Evolutionary conservation across 306 rosid genomes (phyloP), one percentile per base, ranked within the genome.

Genomic region (Arachis stenosperma): DNA sequence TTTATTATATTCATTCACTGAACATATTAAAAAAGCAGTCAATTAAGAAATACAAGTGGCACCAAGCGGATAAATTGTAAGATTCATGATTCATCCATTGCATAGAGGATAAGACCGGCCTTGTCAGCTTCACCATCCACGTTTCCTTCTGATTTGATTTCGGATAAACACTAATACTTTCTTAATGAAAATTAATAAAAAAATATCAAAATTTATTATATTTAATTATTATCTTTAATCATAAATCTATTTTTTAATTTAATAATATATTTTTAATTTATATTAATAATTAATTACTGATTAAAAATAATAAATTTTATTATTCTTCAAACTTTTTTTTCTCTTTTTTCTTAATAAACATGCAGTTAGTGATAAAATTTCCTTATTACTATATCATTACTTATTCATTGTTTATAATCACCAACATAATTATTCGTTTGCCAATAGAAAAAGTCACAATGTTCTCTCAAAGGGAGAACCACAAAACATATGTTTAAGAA

Each of bases 121-220:
- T 65, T 55, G 81, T 84, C 89, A 85, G 50, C 85, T 67, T 83
- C 74, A 51, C 58, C 73, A 62, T 73, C 88, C 88, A 86, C 88
- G 61, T 83, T 85, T 59, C 62, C 1, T 51, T 84, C 89, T 46
- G 76, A 84, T 82, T 85, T 60, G 15, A 2, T 17, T 77, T 62
- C 66, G 33, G 82, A 81, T 84, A 82, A 77, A 73, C 47, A 75
- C 46, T 37, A 30, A 33, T 54, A 79, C 81, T 41, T 59, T 78
- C 68, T 68, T 79, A 56, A 54, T 22, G 1, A 22, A 22, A 22
- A 22, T 1, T 22, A 22, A 22, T 22, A 22, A 22, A 22, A 22
- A 22, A 22, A 0, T 22, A 22, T 1, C 27, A 22, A 22, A 22
- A 22, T 22, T 22, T 22, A 22, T 22, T 22, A 22, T 0, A 22